Evolutionary conservation across 2,329 filamentous ascomycete genomes (phyloP).

Genomic region (Periconia sp.): DNA sequence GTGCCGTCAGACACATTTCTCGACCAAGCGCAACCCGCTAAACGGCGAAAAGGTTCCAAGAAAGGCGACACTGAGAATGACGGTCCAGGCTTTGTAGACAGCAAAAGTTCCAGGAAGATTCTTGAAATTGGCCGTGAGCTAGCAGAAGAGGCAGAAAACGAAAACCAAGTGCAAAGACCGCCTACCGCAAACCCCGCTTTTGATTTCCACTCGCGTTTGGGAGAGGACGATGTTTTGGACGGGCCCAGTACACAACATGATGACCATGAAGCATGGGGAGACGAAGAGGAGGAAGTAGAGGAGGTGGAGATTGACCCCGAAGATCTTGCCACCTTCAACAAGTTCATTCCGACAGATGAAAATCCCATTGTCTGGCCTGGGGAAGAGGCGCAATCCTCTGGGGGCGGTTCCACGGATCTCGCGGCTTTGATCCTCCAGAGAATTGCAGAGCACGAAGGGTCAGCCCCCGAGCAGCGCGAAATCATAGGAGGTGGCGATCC

Average conservation of each 20-base stretch:
- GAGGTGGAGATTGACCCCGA: conserved; percentile 81
- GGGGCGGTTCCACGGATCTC: conserved; percentile 67
- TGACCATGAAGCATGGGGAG: conserved; percentile 68
- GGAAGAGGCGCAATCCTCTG: conserved; percentile 43
- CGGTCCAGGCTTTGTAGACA: conserved; percentile 76
- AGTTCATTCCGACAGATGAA: conserved; percentile 77
- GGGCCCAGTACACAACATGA: conserved; percentile 55
- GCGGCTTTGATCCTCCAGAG: conserved; percentile 92
- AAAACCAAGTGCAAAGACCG: conserved; percentile 46
- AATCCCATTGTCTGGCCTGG: conserved; percentile 73
- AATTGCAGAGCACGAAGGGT: conserved; percentile 87
- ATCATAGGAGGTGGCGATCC: conserved; percentile 58
- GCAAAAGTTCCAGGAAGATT: conserved; percentile 86
- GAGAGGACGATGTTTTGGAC: conserved; percentile 46
- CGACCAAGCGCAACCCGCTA: conserved; percentile 52
- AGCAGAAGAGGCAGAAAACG: conserved; percentile 73
- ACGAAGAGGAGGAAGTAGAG: conserved; percentile 71
- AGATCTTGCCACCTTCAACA: conserved; percentile 88
- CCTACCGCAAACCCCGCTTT: conserved; percentile 66
- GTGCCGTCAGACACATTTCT: conserved; percentile 69
- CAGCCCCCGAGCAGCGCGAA: conserved; percentile 50
- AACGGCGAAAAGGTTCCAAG: conserved; percentile 63
- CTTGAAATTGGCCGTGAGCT: conserved; percentile 86
- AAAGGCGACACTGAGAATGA: conserved; percentile 57
- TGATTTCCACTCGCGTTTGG: conserved; percentile 76